Evolutionary conservation across 345 rosid genomes (phyloP).

Genomic region (Populus pruinosa): DNA sequence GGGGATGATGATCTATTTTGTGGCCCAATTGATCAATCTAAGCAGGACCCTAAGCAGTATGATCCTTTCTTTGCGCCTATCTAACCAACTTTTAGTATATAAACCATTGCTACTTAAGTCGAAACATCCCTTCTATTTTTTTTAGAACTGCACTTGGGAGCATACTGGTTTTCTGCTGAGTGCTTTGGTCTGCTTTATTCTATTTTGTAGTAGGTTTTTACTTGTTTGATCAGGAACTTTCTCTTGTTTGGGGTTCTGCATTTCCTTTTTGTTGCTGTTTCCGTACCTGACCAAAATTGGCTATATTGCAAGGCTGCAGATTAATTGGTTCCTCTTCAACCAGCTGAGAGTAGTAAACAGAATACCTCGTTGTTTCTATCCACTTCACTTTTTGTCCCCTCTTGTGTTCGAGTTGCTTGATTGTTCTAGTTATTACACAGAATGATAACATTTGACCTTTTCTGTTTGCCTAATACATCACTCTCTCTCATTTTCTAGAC

Average conservation of each 20-base stretch:
- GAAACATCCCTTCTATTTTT: background rate
- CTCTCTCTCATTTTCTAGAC: no score
- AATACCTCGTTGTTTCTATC: background rate
- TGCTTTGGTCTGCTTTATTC: background rate
- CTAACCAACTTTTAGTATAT: background rate
- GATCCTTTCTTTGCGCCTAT: constrained; percentile 2
- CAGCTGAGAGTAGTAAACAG: background rate
- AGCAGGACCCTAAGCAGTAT: constrained; percentile 73
- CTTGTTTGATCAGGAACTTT: background rate
- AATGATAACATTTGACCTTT: background rate
- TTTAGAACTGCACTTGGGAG: background rate
- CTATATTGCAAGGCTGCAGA: background rate
- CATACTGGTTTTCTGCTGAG: background rate
- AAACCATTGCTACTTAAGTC: background rate
- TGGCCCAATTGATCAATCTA: constrained; percentile 85
- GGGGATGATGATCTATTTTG: constrained; percentile 93
- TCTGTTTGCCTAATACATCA: background rate
- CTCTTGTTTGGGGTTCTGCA: background rate
- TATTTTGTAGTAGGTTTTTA: background rate
- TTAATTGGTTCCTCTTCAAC: background rate
- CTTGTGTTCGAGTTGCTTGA: background rate
- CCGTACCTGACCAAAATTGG: background rate
- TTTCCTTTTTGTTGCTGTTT: background rate
- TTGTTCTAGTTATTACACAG: background rate
- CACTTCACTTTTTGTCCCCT: background rate